Percentiles rank a stretch among this genome's conserved stretches.
These are phyloP conservation scores for Jatropha multifida DNA, from an alignment of 441 rosid species.

Conservation along the genomic window DNA sequence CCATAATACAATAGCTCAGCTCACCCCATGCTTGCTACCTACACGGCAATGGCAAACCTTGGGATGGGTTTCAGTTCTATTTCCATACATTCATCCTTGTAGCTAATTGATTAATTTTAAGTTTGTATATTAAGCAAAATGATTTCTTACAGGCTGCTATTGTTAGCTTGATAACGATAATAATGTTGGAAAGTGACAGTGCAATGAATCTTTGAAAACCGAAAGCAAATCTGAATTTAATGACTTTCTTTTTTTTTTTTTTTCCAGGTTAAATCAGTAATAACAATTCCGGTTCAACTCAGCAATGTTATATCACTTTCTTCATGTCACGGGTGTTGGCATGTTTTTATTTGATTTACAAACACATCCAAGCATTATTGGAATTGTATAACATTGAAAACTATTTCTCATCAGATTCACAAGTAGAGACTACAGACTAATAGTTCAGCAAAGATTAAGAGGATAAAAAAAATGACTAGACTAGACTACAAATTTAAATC, in stretches of 20 bases:
- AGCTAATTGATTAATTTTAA: too few relatives aligned
- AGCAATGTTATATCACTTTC: neutral
- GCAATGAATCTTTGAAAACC: neutral
- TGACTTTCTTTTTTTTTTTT: neutral
- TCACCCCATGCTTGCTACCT: neutral
- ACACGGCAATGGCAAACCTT: neutral
- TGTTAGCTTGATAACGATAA: slow-evolving; percentile 4
- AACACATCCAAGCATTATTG: neutral
- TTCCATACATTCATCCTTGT: too few relatives aligned
- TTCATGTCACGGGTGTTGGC: slow-evolving; percentile 4
- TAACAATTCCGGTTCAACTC: neutral
- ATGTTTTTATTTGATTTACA: neutral
- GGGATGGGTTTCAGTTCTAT: too few relatives aligned
- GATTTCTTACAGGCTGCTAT: neutral
- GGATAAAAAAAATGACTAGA: neutral
- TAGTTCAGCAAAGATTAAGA: too few relatives aligned
- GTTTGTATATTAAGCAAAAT: too few relatives aligned
- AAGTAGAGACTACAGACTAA: too few relatives aligned
- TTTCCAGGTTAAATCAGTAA: neutral
- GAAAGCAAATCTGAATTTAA: slow-evolving; percentile 12
- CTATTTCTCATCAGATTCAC: neutral
- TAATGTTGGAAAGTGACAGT: slow-evolving; percentile 16
- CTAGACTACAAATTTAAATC: neutral
- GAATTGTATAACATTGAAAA: neutral
- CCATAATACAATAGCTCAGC: neutral